Evolutionary conservation across 2,329 filamentous ascomycete genomes (phyloP), one percentile per base, ranked within the genome.

Genomic region (Alternaria novae-zelandiae): DNA sequence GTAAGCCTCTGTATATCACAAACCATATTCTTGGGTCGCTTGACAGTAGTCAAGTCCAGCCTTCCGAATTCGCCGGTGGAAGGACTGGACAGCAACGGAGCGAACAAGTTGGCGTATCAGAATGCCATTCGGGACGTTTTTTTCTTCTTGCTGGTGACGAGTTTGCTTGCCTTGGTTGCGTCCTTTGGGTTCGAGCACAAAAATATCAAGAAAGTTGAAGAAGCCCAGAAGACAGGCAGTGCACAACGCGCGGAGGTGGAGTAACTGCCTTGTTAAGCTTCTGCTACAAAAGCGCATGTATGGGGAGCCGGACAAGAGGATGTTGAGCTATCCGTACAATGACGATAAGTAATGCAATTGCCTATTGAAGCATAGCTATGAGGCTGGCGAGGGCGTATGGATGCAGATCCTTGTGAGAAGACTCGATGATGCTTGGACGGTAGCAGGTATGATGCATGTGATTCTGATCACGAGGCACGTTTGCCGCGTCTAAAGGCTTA

Each of bases 161-260:
- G 28, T 46, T 57, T 43, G 5, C 36, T 41, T 41, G 36, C 36
- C 36, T 41, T 41, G 43, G 13, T 58, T n/a, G 53, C 54, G 13
- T 57, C 62, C 5, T 58, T 65, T 26, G 62, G 57, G 25, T 61
- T 61, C 32, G 62, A 65, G 47, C 54, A 61, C 32, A 44, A 58
- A 46, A 66, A 61, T 41, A 47, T 61, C 20, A 63, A 28, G 36
- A 54, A 47, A 23, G 54, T 65, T 5, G 43, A 45, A 21, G 43
- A 45, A 45, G 43, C 17, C 13, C 43, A 4, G 43, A 45, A 45
- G 6, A 45, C 13, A 13, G 3, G 17, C 11, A 8, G 43, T 45
- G 17, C 43, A 2, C 43, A 20, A 45, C 17, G 43, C n/a, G 17
- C 3, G 11, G 43, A 21, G 43, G 43, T 8, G 6, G 43, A 45